Evolutionary conservation across 257 asterid species (phyloP), one percentile per base, ranked within the genome.

Genomic region (Solanum corneliomulleri): DNA sequence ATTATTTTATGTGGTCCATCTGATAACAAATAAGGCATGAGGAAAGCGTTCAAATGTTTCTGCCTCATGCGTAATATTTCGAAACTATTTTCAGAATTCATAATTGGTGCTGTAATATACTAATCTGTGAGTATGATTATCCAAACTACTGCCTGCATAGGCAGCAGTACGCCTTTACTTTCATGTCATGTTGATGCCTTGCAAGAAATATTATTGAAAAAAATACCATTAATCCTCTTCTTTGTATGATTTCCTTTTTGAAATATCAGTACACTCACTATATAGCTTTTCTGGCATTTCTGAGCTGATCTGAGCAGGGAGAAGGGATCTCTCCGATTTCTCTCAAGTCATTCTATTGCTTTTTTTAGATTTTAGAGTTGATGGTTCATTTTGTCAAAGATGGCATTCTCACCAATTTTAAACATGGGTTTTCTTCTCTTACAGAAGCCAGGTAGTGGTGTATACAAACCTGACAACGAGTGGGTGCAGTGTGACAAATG

Each of bases 401-500:
- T 80, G 69, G 42, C 69, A 80, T 31, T 80, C 44, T 69, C 70
- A 42, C 85, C 74, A 83, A 64, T 13, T 56, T 76, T 86, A 56
- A 89, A 58, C 86, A 78, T 82, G 52, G 29, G 83, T 85, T 88
- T 77, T 86, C 71, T 87, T 85, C 71, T 90, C 60, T 45, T 87
- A 86, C 92, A 95, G 98, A 87, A 82, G 80, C 93, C 83, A 88
- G 90, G 93, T 41, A 89, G 82, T 82, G 88, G 93, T 52, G 76
- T 84, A 33, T 86, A 82, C 84, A 94, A 93, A 87, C 97, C 98
- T 39, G 98, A 95, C 88, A 83, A 93, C 56, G 98, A 95, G 45
- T 95, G 98, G 98, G 97, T 95, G 85, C 98, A 93, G 88, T 95
- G 98, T 85, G 92, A 94, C 91, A 93, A 94, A 90, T 95, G 98